Base-by-base conservation (phyloP, 177 flowering plant genomes). In the Vitis hybrid region DNA sequence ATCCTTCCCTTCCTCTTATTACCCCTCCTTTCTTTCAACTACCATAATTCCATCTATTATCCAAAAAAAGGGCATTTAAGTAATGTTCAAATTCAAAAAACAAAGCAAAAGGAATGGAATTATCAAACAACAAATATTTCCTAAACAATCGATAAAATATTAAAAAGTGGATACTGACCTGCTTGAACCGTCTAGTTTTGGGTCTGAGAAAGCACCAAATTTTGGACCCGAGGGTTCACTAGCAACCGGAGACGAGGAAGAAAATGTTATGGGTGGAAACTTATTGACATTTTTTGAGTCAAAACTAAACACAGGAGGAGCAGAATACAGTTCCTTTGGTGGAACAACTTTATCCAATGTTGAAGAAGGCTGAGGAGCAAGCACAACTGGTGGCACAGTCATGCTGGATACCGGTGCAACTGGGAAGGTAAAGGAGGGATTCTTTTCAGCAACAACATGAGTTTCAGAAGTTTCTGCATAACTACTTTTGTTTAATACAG, bases 131-230 rank as follows among this genome's bases (percentile, higher is more conserved):
- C 11, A 14, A 62, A 62, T 62, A 9, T 7, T 32, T 62, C 35
- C 16, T 30, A 32, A 69, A 46, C 10, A 21, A 65, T n/a, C n/a
- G 27, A 9, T 11, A 18, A 55, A 55, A 18, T 50, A n/a, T 3
- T 16, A 52, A 54, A 52, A 27, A 51, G 27, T 12, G 9, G 13
- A 75, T 51, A 77, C 81, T 69, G 4, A 91, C 96, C 93, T 84
- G 86, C 63, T 80, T 67, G 69, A 67, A 67, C 52, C 67, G 67
- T 74, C 76, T 27, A 52, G 57, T 16, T 65, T 84, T 35, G 78
- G 3, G 15, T 73, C 76, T 3, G 67, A 72, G 6, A 49, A 52
- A 59, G 70, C 67, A 72, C 66, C 71, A 64, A 59, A 73, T 50
- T 67, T 73, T 11, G 19, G 2, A 65, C 54, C 72, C 6, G 68